A percentile compares a stretch with the other conserved stretches of the same genome.
These are phyloP conservation scores for Hansenula sp. DNA, from an alignment of 1,139 yeast genomes.

Conservation along the genomic window DNA sequence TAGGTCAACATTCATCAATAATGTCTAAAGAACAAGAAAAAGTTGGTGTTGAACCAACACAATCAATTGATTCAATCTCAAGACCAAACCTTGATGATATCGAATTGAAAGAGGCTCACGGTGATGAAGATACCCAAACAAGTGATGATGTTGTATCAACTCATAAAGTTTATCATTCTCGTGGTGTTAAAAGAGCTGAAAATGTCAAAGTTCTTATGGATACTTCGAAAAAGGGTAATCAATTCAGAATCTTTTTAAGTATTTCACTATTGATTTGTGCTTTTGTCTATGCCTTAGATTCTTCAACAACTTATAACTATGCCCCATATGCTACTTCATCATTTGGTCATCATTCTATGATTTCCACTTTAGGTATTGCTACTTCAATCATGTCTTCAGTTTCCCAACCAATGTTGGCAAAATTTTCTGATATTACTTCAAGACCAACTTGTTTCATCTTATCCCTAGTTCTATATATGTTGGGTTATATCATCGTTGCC, in stretches of 20 bases:
- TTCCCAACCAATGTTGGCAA: slow-evolving; percentile 29
- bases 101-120: neutral
- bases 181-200: slow-evolving; percentile 32
- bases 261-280: slow-evolving; percentile 33
- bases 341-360: slow-evolving; percentile 31
- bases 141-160: neutral
- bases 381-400: slow-evolving; percentile 28
- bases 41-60: no score
- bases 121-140: neutral
- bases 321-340: slow-evolving; percentile 31
- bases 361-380: slow-evolving; percentile 32
- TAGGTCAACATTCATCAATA: no score
- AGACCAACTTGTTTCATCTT: slow-evolving; percentile 27
- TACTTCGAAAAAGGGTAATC: slow-evolving; percentile 11
- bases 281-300: slow-evolving; percentile 35
- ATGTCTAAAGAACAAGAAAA: no score
- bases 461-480: slow-evolving; percentile 23
- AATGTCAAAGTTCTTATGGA: slow-evolving; percentile 26
- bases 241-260: slow-evolving; percentile 16
- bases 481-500: slow-evolving; percentile 30
- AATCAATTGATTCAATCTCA: no score
- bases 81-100: no score
- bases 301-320: slow-evolving; percentile 33
- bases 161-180: slow-evolving; percentile 16
- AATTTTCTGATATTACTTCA: slow-evolving; percentile 29